Evolutionary conservation across 2,329 filamentous ascomycete species (phyloP).

Genomic region (Hortaea werneckii): DNA sequence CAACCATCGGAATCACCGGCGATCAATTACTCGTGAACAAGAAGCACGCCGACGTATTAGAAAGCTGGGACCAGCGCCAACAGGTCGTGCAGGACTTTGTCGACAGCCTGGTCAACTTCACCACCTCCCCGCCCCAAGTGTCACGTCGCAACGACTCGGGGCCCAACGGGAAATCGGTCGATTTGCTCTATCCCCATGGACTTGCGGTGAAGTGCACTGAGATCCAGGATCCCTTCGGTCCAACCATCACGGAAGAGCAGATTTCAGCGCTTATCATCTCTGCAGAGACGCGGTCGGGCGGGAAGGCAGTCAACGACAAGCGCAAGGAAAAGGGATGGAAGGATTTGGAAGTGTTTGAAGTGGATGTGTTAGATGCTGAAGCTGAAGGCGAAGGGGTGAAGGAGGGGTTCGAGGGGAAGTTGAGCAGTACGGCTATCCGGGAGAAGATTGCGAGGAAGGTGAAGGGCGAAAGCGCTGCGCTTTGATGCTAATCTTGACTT

Average conservation of each 20-base stretch:
- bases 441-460: slow-evolving; percentile 19
- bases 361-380: slow-evolving; percentile 72
- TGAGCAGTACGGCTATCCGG: slow-evolving; percentile 78
- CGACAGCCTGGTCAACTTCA: slow-evolving; percentile 48
- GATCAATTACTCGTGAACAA: slow-evolving; percentile 82
- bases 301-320: slow-evolving; percentile 75
- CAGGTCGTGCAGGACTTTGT: slow-evolving; percentile 63
- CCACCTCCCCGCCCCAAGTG: slow-evolving; percentile 26
- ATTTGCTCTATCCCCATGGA: slow-evolving; percentile 49
- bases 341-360: slow-evolving; percentile 69
- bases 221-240: slow-evolving; percentile 81
- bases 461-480: neutral
- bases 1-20: slow-evolving; percentile 80
- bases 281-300: slow-evolving; percentile 75
- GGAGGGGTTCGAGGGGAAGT: slow-evolving; percentile 67
- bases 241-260: slow-evolving; percentile 70
- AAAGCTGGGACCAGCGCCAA: slow-evolving; percentile 69
- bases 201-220: slow-evolving; percentile 69
- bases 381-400: slow-evolving; percentile 25
- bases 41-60: slow-evolving; percentile 70
- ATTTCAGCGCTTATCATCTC: slow-evolving; percentile 80
- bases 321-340: slow-evolving; percentile 67
- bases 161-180: slow-evolving; percentile 44
- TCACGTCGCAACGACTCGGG: slow-evolving; percentile 31
- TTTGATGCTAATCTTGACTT: neutral